Conservation (phyloP, 140 eudicot species). For the Cichorium intybus region DNA sequence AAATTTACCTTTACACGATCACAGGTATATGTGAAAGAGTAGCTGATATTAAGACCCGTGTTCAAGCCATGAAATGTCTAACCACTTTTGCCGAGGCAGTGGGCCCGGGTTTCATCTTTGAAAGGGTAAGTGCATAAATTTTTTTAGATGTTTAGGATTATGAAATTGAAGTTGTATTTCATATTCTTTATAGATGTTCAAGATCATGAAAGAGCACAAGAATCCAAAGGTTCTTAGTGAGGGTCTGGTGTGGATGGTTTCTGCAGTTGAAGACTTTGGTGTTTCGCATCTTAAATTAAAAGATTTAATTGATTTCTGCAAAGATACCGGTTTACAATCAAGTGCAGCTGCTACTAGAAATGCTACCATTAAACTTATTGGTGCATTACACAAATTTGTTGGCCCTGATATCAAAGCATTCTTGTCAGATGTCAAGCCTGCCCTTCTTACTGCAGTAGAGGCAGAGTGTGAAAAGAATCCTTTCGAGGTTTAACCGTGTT, state of each 20-base stretch:
- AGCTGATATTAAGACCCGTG: conserved; percentile 97
- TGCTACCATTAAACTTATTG: conserved; percentile 85
- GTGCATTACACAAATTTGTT: conserved; percentile 78
- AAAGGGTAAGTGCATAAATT: conserved; percentile 60
- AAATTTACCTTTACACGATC: conserved; percentile 8
- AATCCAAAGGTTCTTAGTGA: conserved; percentile 99
- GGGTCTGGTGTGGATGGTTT: conserved; percentile 95
- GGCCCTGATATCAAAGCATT: conserved; percentile 98
- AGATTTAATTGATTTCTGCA: conserved; percentile 99
- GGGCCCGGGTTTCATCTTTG: conserved; percentile 94
- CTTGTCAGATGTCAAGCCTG: conserved; percentile 93
- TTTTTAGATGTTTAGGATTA: not conserved
- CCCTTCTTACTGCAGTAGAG: conserved; percentile 95
- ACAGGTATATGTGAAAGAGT: conserved; percentile 95
- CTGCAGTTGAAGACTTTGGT: conserved; percentile 95
- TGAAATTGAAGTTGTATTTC: conserved; percentile 4
- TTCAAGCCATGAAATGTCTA: conserved; percentile 91
- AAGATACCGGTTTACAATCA: conserved; percentile 93
- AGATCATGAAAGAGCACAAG: conserved; percentile 99
- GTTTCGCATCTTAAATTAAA: conserved; percentile 72
- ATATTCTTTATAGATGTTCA: conserved; percentile 52
- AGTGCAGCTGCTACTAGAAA: conserved; percentile 99
- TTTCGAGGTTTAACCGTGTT: conserved; percentile 60
- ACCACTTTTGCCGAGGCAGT: conserved; percentile 92
- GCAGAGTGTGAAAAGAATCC: conserved; percentile 98